Conservation (phyloP, 2,329 filamentous ascomycete genomes). For the Cordyceps cicadae region DNA sequence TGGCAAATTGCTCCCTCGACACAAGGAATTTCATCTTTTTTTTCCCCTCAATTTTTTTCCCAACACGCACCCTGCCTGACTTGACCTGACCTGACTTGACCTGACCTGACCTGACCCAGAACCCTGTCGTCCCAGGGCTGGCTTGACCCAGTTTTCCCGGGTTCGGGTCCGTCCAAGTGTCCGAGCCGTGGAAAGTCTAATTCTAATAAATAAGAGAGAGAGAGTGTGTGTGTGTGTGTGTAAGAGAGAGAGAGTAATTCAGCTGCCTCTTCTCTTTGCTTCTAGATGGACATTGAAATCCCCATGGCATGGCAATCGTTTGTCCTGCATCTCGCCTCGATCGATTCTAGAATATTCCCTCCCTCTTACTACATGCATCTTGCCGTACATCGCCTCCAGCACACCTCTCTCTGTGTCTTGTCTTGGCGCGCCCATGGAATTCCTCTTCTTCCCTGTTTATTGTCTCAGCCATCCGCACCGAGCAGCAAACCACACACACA, state of each 20-base stretch:
- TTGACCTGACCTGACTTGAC: no score
- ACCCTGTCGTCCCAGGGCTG: background rate
- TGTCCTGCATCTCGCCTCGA: background rate
- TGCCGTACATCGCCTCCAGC: background rate
- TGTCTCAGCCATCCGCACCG: background rate
- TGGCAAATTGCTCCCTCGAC: background rate
- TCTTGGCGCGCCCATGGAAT: background rate
- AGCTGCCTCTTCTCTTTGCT: background rate
- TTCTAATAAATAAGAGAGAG: no score
- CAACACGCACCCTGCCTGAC: background rate
- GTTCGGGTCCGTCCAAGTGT: slow-evolving; percentile 9
- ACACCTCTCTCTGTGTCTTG: background rate
- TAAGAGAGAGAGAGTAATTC: no score
- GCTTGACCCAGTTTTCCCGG: slow-evolving; percentile 4
- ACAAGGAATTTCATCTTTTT: background rate
- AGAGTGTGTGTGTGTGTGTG: no score
- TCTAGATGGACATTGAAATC: background rate
- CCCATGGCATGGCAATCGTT: background rate
- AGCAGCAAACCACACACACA: background rate
- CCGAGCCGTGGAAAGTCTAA: background rate
- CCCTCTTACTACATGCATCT: background rate
- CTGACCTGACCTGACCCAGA: no score
- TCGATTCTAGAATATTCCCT: background rate
- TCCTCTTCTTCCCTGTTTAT: background rate
- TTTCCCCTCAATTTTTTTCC: background rate